Evolutionary conservation across 2,329 filamentous ascomycete genomes (phyloP).

Genomic region (Aureobasidium subglaciale): DNA sequence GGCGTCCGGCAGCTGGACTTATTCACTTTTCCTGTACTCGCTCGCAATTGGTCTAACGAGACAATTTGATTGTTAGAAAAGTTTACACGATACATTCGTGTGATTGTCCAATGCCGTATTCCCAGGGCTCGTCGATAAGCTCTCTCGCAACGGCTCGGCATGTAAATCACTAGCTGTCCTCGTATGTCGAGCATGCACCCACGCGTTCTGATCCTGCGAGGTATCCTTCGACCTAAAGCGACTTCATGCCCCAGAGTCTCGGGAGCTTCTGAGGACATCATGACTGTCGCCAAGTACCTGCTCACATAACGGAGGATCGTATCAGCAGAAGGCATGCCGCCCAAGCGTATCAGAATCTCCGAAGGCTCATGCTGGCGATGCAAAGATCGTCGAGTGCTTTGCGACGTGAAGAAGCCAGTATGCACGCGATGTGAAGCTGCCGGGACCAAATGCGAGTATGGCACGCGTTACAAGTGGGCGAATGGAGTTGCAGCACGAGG

Average conservation of each 20-base stretch:
- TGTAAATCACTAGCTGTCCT: not conserved
- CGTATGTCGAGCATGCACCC: not conserved
- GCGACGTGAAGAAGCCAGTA: not conserved
- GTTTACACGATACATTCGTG: not conserved
- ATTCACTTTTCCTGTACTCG: not conserved
- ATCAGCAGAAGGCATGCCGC: not conserved
- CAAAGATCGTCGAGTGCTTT: not conserved
- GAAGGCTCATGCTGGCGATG: constrained; percentile 7
- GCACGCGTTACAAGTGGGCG: not conserved
- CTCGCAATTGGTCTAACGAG: not conserved
- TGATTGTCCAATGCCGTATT: not conserved
- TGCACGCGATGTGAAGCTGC: not conserved
- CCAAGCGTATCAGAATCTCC: not conserved
- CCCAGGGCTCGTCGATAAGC: not conserved
- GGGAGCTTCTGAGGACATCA: not conserved
- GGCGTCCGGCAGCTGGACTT: not conserved
- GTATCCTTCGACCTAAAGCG: not conserved
- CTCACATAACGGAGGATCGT: not conserved
- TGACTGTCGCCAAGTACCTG: not conserved
- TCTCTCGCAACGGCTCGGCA: not conserved
- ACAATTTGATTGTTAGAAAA: not conserved
- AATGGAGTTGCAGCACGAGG: constrained; percentile 5
- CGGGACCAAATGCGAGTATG: not conserved
- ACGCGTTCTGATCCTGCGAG: not conserved
- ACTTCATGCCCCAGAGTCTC: not conserved